Evolutionary conservation across 306 rosid genomes (phyloP).

Genomic region (Adenanthera pavonina): DNA sequence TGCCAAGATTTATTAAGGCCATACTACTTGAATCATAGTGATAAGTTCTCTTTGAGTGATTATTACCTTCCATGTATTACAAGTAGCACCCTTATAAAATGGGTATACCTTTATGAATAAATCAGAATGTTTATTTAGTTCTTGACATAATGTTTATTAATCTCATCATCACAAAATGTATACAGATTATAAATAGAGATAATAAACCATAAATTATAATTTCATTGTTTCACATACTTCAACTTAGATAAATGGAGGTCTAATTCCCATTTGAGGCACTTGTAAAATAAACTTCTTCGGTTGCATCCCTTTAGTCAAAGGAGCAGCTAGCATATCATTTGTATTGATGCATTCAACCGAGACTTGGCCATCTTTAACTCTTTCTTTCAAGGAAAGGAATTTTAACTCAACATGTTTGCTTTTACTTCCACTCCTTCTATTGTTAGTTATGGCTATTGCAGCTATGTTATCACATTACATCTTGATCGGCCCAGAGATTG

Average conservation of each 20-base stretch:
- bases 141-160: too few species aligned
- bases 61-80: neutral
- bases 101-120: neutral
- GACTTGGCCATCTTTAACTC: neutral
- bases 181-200: neutral
- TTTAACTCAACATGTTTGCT: neutral
- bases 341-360: neutral
- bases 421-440: neutral
- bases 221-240: neutral
- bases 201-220: neutral
- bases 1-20: too few species aligned
- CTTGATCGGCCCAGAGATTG: neutral
- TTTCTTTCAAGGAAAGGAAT: neutral
- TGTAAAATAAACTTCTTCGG: neutral
- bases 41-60: neutral
- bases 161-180: neutral
- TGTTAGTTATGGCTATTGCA: neutral
- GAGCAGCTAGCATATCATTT: neutral
- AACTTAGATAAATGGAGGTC: neutral
- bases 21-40: neutral
- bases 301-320: neutral
- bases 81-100: neutral
- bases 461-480: neutral
- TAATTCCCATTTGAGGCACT: neutral
- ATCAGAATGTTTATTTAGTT: too few species aligned